Evolutionary conservation across 352 stramenopile species (phyloP), one percentile per base, ranked within the genome.

Genomic region (Phytophthora pluvialis): DNA sequence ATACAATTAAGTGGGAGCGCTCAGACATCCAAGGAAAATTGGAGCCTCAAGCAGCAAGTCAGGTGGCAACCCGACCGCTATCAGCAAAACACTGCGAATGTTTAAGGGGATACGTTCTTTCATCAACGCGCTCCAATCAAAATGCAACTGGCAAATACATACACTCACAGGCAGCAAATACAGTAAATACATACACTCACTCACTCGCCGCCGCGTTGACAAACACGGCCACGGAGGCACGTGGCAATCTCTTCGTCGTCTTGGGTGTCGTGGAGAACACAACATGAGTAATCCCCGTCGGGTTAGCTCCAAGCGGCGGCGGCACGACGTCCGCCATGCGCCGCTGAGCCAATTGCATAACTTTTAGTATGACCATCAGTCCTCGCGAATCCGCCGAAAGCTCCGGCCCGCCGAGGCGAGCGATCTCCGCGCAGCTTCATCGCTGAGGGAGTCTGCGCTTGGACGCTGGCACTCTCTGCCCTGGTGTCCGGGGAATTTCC

Each of bases 261-360:
- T 42, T 76, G 81, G 80, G 83, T 92, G 86, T 94, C 86, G 83
- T 76, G 86, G 83, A 94, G 86, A 94, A 94, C 86, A 94, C 86
- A 87, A 94, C 84, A 90, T 94, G 86, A 94, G 86, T 94, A 90
- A 94, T 91, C 86, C 86, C 86, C 86, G 86, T 94, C 83, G 86
- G 81, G 86, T 94, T 94, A 93, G 85, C 86, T 92, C 81, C 55
- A 89, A 88, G 80, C 73, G 61, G 60, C 80, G 60, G 62, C 72
- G 72, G 64, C 79, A 91, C 78, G 80, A 90, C 85, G 75, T 88
- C 72, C 73, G 65, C 50, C 50, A 65, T 45, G 45, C 51, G 83
- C 73, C 74, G 68, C 71, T 88, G 84, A 92, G 86, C 86, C 86
- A 94, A 94, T 94, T 94, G 86, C 86, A 94, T 94, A 94, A 94